phyloP scores from a whole-genome alignment of 2,329 filamentous ascomycete species.

The Ascochyta fabae region DNA sequence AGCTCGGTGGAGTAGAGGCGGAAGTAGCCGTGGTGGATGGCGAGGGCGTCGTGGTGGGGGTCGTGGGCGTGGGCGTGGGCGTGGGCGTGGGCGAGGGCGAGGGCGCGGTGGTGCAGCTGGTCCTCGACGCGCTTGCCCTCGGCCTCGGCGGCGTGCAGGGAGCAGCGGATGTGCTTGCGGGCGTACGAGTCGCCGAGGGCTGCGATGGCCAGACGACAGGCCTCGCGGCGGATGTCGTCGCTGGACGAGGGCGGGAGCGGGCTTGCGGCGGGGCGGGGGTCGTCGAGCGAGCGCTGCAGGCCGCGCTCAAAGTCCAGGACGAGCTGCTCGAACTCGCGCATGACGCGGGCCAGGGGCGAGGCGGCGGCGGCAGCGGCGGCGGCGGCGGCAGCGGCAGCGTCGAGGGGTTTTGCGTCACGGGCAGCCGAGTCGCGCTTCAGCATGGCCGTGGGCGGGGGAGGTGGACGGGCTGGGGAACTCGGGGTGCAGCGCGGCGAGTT shows the following conservation, averaged over 20 bases:
- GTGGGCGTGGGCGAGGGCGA: neutral
- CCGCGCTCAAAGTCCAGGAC: constrained; percentile 37
- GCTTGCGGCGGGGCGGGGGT: neutral
- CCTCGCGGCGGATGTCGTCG: constrained; percentile 36
- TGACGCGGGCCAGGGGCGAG: constrained; percentile 36
- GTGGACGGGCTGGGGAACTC: neutral
- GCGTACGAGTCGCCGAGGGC: constrained; percentile 42
- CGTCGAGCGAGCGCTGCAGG: constrained; percentile 37
- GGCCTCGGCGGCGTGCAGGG: constrained; percentile 37
- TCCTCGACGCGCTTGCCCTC: constrained; percentile 42
- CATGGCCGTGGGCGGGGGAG: constrained; percentile 35
- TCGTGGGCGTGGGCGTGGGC: constrained; percentile 14
- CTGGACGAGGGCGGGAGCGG: neutral
- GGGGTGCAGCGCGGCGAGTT: constrained; percentile 2
- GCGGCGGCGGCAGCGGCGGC: constrained; percentile 2
- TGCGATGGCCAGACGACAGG: constrained; percentile 41
- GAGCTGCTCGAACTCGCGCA: constrained; percentile 45
- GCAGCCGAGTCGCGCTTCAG: constrained; percentile 31
- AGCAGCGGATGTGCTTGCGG: constrained; percentile 41
- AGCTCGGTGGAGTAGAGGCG: constrained; percentile 46
- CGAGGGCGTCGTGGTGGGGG: constrained; percentile 23
- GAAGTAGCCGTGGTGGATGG: constrained; percentile 45
- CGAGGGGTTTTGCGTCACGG: constrained; percentile 23
- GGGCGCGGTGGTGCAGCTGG: constrained; percentile 30
- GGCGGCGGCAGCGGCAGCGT: constrained; percentile 4